A percentile compares a stretch with the other conserved stretches of the same genome.
These are phyloP conservation scores for Verticillium isaacii DNA, from an alignment of 2,329 filamentous ascomycete species.

Conservation along the genomic window DNA sequence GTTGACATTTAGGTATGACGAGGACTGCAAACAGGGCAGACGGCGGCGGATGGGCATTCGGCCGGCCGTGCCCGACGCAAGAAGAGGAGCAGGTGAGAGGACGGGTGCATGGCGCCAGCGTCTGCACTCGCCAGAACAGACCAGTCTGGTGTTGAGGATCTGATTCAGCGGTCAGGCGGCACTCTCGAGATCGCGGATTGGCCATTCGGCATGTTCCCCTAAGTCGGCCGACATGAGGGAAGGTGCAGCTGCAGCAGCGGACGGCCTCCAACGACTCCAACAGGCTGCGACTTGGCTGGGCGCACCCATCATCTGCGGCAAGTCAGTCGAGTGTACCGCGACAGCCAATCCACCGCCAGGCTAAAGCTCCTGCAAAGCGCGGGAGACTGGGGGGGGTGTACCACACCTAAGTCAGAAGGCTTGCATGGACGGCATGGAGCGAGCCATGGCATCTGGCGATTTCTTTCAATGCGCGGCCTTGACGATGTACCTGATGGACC, in stretches of 20 bases:
- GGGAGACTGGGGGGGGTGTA: background rate
- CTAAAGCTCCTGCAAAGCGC: background rate
- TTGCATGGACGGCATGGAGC: background rate
- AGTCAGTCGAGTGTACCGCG: background rate
- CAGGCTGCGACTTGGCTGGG: background rate
- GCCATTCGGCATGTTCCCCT: background rate
- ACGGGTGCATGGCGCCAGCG: background rate
- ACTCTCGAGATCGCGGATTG: background rate
- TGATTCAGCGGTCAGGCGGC: constrained; percentile 1
- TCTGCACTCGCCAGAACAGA: background rate
- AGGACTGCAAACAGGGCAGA: background rate
- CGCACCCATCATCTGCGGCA: background rate
- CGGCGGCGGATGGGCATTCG: background rate
- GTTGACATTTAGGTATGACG: background rate
- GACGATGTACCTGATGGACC: background rate
- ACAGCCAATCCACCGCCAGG: background rate
- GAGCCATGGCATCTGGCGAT: background rate
- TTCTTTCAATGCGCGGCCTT: background rate
- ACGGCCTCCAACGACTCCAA: background rate
- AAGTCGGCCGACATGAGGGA: background rate
- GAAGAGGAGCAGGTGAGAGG: background rate
- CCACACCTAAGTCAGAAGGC: background rate
- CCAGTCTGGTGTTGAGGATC: background rate
- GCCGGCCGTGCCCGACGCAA: background rate
- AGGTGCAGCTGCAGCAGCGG: constrained; percentile 1